Evolutionary conservation across 768 basidiomycete species (phyloP).

Genomic region (Hypholoma sublateritium): DNA sequence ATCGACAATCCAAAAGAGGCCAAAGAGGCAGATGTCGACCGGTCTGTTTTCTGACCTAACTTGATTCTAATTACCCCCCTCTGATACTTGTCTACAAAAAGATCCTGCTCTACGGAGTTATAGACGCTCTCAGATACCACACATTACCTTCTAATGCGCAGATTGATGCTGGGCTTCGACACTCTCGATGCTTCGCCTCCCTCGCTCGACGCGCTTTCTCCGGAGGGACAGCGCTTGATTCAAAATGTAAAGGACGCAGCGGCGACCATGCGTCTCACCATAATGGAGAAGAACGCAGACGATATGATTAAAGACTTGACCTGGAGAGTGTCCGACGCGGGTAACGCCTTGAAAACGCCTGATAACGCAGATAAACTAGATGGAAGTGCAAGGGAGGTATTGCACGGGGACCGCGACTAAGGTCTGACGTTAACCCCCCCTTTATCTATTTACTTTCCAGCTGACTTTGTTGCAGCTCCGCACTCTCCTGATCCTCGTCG

Average conservation of each 20-base stretch:
- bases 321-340: slow-evolving; percentile 70
- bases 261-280: slow-evolving; percentile 67
- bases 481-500: slow-evolving; percentile 80
- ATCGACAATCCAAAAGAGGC: slow-evolving; percentile 54
- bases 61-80: no score
- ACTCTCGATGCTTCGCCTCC: slow-evolving; percentile 63
- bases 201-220: slow-evolving; percentile 63
- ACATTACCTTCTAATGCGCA: slow-evolving; percentile 80
- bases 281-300: slow-evolving; percentile 84
- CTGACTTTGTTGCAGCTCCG: slow-evolving; percentile 57
- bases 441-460: neutral
- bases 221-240: slow-evolving; percentile 75
- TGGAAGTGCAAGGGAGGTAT: slow-evolving; percentile 57
- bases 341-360: slow-evolving; percentile 17
- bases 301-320: slow-evolving; percentile 92
- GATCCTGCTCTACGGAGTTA: slow-evolving; percentile 77
- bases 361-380: slow-evolving; percentile 28
- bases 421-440: slow-evolving; percentile 41
- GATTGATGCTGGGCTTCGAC: slow-evolving; percentile 70
- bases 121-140: slow-evolving; percentile 79
- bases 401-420: slow-evolving; percentile 56
- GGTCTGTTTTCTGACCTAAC: no score
- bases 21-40: slow-evolving; percentile 74
- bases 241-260: slow-evolving; percentile 77
- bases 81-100: slow-evolving; percentile 18